phyloP scores from a whole-genome alignment of 805 yeast species.

The Pichia paraexigua region DNA sequence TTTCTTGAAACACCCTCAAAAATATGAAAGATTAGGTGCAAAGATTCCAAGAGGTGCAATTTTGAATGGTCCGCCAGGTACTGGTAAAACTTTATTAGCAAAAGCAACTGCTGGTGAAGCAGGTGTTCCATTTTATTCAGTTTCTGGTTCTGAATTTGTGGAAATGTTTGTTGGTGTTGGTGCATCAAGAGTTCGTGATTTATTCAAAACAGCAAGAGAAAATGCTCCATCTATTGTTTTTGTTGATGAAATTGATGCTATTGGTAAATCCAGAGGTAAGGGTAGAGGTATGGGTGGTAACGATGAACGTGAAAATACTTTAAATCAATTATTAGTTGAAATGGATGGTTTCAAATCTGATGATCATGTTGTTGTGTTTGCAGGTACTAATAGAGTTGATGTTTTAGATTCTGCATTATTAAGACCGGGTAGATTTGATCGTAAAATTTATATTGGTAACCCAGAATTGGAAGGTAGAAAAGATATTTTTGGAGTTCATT shows the following conservation, averaged over 20 bases:
- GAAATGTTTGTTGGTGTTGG: conserved; percentile 98
- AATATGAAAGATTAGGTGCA: conserved; percentile 84
- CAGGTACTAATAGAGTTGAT: conserved; percentile 93
- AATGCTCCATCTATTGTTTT: conserved; percentile 87
- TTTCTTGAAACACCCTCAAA: conserved; percentile 75
- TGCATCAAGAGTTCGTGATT: conserved; percentile 88
- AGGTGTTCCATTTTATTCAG: conserved; percentile 85
- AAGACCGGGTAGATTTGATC: conserved; percentile 93
- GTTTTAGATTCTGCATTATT: conserved; percentile 81
- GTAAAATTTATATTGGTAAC: conserved; percentile 77
- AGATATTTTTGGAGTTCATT: conserved; percentile 76
- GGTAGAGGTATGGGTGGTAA: conserved; percentile 76
- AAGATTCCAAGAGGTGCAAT: conserved; percentile 95
- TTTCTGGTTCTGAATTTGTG: conserved; percentile 91
- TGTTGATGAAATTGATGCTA: conserved; percentile 94
- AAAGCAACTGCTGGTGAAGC: conserved; percentile 98
- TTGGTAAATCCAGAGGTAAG: conserved; percentile 73
- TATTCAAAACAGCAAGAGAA: conserved; percentile 82
- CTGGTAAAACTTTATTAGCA: conserved; percentile 89
- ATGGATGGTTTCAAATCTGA: conserved; percentile 90
- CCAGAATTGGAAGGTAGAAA: conserved; percentile 89
- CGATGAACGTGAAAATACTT: conserved; percentile 89
- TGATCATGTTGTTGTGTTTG: conserved; percentile 88
- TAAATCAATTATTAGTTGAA: conserved; percentile 87
- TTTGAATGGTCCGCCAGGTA: conserved; percentile 92